A percentile compares a stretch with the other conserved stretches of the same genome.
Conservation (phyloP, 495 filamentous ascomycete genomes). For the Trichocladium antarcticum region DNA sequence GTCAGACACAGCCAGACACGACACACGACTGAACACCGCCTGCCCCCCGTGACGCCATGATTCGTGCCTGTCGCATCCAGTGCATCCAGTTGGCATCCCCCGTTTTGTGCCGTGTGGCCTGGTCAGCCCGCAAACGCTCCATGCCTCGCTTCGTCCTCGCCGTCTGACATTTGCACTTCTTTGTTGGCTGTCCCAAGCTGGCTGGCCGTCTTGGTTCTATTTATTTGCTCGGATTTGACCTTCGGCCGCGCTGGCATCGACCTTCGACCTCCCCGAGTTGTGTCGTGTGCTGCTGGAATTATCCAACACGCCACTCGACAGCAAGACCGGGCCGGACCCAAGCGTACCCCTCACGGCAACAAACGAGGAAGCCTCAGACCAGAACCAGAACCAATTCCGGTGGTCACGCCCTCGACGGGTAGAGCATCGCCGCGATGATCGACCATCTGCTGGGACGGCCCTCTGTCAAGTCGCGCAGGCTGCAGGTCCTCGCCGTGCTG, state of each 20-base stretch:
- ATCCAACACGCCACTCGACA: no score
- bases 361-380: not conserved
- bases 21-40: not conserved
- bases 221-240: no score
- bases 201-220: no score
- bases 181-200: not conserved
- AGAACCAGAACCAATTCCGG: no score
- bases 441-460: conserved; percentile 91
- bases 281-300: no score
- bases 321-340: not conserved
- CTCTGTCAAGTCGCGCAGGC: conserved; percentile 78
- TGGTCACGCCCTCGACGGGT: no score
- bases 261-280: no score
- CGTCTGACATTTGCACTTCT: not conserved
- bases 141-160: not conserved
- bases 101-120: not conserved
- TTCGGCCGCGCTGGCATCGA: no score
- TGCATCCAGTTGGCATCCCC: not conserved
- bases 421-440: conserved; percentile 29
- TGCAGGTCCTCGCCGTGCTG: conserved; percentile 84
- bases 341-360: not conserved
- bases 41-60: conserved; percentile 19
- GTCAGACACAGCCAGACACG: no score
- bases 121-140: no score
- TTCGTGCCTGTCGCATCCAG: conserved; percentile 11